Base-by-base conservation (phyloP, 208 protist genomes). In the Leishmania tarentolae region DNA sequence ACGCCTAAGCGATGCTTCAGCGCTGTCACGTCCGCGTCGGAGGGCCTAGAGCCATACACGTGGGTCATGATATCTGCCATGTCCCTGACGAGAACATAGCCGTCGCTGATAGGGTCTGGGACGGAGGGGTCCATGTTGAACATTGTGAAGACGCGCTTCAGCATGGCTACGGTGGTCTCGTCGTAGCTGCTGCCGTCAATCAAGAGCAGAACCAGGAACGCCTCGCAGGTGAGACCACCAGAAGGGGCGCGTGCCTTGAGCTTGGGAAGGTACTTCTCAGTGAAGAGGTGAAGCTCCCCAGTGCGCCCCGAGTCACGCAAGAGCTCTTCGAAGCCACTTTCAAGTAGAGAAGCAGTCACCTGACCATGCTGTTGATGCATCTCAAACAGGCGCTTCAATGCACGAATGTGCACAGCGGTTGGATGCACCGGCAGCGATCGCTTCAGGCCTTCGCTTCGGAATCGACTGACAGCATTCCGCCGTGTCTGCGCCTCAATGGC, bases 321-420 rank as follows among this genome's bases (percentile, higher is more conserved):
- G 13, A 83, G 76, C 80, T 94, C 88, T 46, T 86, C 78, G 35
- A 90, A 81, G 37, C 81, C 81, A 17, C 28, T 73, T 2, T 85
- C 70, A 15, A 85, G 72, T 37, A 85, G 24, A 46, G 76, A 31
- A 6, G 71, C 81, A 7, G 66, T 65, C 47, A 80, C 71, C n/a
- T 19, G 42, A 0, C 81, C 81, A 28, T 61, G 50, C 69, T 68
- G 71, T 35, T 78, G 61, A 1, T 85, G 42, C 59, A 76, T 80
- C 5, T 52, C 24, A 75, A 94, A 96, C 79, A 89, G 90, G 28
- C 90, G 91, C 73, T 89, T 86, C 87, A 96, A 89, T 0, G 90
- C 80, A 3, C 93, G 90, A n/a, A 95, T 78, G 77, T 92, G 86
- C 31, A 95, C 92, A 1, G 87, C 90, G 21, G 75, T 78, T 0